Evolutionary conservation across 2,329 filamentous ascomycete genomes (phyloP).

Genomic region (Cladobotryum mycophilum): DNA sequence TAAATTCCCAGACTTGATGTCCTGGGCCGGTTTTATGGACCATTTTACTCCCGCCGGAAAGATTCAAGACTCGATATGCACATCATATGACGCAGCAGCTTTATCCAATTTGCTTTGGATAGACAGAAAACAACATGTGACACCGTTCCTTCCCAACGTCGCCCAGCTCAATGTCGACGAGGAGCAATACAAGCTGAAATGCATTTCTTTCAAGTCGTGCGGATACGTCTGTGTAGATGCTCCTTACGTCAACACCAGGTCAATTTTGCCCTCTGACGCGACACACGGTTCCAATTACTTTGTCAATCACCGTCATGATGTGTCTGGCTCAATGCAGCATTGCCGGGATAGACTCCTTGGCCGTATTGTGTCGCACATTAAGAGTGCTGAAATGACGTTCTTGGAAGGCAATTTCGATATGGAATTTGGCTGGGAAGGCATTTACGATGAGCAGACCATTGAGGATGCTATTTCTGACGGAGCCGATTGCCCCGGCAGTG

Average conservation of each 20-base stretch:
- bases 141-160: conserved; percentile 2
- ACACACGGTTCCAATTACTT: background rate
- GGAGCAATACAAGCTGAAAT: conserved; percentile 25
- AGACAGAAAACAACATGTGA: background rate
- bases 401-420: conserved; percentile 29
- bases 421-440: conserved; percentile 29
- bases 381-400: conserved; percentile 21
- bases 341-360: conserved; percentile 31
- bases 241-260: conserved; percentile 30
- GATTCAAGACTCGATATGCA: conserved; percentile 13
- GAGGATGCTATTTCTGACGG: conserved; percentile 31
- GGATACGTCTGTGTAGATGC: conserved; percentile 48
- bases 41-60: conserved; percentile 34
- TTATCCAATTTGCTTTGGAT: background rate
- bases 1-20: conserved; percentile 22
- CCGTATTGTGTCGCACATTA: conserved; percentile 26
- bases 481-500: conserved; percentile 27
- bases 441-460: conserved; percentile 28
- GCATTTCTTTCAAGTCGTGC: conserved; percentile 52
- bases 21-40: conserved; percentile 38
- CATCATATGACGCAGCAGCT: background rate
- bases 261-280: conserved; percentile 21
- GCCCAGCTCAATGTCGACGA: conserved; percentile 21
- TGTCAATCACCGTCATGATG: conserved; percentile 14
- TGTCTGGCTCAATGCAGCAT: conserved; percentile 28